Conservation (phyloP, 495 filamentous ascomycete genomes). For the Penicillium paxilli region DNA sequence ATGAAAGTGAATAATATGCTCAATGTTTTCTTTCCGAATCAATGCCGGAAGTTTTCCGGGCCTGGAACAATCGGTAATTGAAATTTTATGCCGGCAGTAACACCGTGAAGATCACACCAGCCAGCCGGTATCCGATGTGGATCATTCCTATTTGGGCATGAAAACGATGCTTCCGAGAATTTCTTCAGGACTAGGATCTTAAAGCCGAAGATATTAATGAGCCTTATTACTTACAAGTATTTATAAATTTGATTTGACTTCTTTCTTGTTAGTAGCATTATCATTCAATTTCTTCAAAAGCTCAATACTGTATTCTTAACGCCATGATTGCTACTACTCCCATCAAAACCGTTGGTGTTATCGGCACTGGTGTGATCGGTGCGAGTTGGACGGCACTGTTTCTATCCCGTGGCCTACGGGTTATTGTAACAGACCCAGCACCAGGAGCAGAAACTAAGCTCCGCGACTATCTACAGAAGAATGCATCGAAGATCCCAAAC, state of each 20-base stretch:
- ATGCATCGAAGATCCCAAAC: background rate
- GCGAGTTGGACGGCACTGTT: conserved; percentile 23
- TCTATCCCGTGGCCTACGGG: conserved; percentile 16
- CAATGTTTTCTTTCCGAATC: background rate
- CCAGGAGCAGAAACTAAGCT: conserved; percentile 17
- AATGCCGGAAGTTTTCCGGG: background rate
- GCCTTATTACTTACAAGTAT: too few species aligned
- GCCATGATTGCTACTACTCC: background rate
- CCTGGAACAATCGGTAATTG: background rate
- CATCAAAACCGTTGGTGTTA: conserved; percentile 15
- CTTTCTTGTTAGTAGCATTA: background rate
- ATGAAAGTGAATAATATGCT: background rate
- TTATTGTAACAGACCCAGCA: conserved; percentile 23
- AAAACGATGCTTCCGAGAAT: background rate
- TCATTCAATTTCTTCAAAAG: background rate
- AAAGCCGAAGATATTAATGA: background rate
- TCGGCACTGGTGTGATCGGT: conserved; percentile 24
- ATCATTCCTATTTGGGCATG: background rate
- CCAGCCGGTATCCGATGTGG: background rate
- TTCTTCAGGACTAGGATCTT: background rate
- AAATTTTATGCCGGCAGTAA: background rate
- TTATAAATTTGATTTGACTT: background rate
- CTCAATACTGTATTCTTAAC: background rate
- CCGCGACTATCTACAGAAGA: conserved; percentile 6
- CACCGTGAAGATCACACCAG: background rate